These are phyloP conservation scores for Prunella vulgaris DNA, from an alignment of 257 asterid genomes.

Conservation along the genomic window DNA sequence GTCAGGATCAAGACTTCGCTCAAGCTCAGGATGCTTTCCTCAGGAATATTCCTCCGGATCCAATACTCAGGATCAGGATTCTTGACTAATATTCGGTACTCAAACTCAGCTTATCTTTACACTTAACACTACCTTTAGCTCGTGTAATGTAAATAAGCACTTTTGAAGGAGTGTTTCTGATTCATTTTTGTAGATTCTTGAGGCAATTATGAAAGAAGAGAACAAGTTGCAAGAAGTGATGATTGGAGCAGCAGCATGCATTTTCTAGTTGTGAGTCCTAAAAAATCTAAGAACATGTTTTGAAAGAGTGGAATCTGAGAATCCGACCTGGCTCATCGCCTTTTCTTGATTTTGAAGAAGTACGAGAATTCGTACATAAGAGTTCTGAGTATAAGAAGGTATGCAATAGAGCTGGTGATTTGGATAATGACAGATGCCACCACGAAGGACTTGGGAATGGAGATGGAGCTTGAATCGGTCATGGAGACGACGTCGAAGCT, in stretches of 20 bases:
- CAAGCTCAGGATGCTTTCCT: too few relatives aligned
- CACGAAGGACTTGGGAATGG: conserved; percentile 49
- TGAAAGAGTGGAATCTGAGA: conserved; percentile 37
- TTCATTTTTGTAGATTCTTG: conserved; percentile 55
- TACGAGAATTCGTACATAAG: conserved; percentile 52
- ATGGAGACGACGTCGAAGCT: conserved; percentile 77
- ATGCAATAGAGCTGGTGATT: conserved; percentile 60
- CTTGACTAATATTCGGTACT: too few relatives aligned
- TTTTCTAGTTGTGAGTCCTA: conserved; percentile 53
- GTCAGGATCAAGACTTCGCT: too few relatives aligned
- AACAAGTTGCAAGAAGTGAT: conserved; percentile 76
- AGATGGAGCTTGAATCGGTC: conserved; percentile 53
- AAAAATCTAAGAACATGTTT: conserved; percentile 50
- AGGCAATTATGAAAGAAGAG: conserved; percentile 69
- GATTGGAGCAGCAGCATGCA: conserved; percentile 69
- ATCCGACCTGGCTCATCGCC: conserved; percentile 44
- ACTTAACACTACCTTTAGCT: too few relatives aligned
- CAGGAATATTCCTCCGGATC: too few relatives aligned
- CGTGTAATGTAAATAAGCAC: too few relatives aligned
- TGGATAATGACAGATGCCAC: conserved; percentile 85
- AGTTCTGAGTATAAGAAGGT: conserved; percentile 83
- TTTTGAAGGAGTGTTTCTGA: too few relatives aligned
- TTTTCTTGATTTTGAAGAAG: conserved; percentile 40
- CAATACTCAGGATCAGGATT: too few relatives aligned
- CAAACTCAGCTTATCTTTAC: too few relatives aligned